Conservation (phyloP, 2,329 filamentous ascomycete genomes). For the Microcyclospora pomicola region DNA sequence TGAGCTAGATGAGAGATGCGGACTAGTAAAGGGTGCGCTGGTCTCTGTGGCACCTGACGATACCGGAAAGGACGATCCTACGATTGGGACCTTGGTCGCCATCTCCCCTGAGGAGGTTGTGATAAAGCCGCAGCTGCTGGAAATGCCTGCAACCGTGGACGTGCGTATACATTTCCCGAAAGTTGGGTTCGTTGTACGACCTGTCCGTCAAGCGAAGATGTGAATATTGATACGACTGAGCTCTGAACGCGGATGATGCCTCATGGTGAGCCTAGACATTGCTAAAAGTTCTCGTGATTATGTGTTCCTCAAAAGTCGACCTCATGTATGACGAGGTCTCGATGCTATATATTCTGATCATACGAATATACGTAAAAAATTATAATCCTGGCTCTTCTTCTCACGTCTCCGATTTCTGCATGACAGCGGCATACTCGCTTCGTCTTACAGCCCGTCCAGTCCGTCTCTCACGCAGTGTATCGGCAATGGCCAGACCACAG, state of each 20-base stretch:
- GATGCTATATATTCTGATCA: too few relatives aligned
- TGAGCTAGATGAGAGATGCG: conserved; percentile 18
- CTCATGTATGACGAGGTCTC: too few relatives aligned
- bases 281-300: too few relatives aligned
- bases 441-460: too few relatives aligned
- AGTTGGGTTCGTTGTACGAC: conserved; percentile 26
- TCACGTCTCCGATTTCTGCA: too few relatives aligned
- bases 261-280: too few relatives aligned
- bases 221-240: conserved; percentile 1
- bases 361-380: too few relatives aligned
- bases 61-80: conserved; percentile 26
- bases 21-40: conserved; percentile 18
- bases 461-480: conserved; percentile 1
- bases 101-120: conserved; percentile 29
- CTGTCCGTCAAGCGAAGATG: conserved; percentile 9
- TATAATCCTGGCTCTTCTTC: too few relatives aligned
- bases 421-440: too few relatives aligned
- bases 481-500: conserved; percentile 7
- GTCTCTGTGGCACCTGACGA: conserved; percentile 28
- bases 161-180: conserved; percentile 28
- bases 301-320: too few relatives aligned
- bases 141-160: conserved; percentile 16
- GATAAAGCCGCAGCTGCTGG: conserved; percentile 20
- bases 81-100: conserved; percentile 23
- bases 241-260: too few relatives aligned